Evolutionary conservation across 2,329 filamentous ascomycete species (phyloP), one percentile per base, ranked within the genome.

Genomic region (Aspergillus pseudoglaucus): DNA sequence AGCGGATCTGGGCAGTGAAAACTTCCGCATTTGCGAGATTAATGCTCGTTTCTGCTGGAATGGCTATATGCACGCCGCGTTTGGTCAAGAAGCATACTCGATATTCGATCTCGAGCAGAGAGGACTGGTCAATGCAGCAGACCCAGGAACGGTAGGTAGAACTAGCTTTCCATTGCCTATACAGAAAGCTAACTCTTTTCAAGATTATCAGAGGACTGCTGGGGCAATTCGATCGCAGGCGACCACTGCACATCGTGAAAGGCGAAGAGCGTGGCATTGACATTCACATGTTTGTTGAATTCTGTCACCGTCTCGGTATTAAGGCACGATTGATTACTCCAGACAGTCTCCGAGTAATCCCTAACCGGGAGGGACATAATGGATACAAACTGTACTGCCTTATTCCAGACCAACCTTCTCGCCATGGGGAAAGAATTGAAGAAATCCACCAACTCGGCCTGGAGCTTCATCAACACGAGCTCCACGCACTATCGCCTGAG

Each of bases 401-500:
- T n/a, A 38, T 44, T 32, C 10, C 18, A 42, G 12, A 14, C 10
- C 15, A 44, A 2, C 40, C 32, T 4, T 43, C 22, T 1, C 15
- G 41, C 9, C 14, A 37, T n/a, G 47, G 45, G 14, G 55, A 58
- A 17, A 38, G 35, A 8, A 15, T 54, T 10, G 58, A 62, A 35
- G 47, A 57, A 40, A 47, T 65, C 5, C 48, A 59, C 15, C 59
- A 64, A 33, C 47, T 60, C 6, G 54, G 50, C 8, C 47, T 63
- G 9, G 53, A 65, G 33, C 49, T 67, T 6, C 57, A 61, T 27
- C 60, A 63, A 40, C 47, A 54, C n/a, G 64, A 67, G 43, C 18
- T 65, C n/a, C 43, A 44, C 6, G 44, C 47, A 2, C 40, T 66
- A 1, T 42, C 48, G 3, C 27, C 42, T 1, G 53, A 60, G n/a